Evolutionary conservation across 2,329 filamentous ascomycete genomes (phyloP), one percentile per base, ranked within the genome.

Genomic region (Fusarium virguliforme): DNA sequence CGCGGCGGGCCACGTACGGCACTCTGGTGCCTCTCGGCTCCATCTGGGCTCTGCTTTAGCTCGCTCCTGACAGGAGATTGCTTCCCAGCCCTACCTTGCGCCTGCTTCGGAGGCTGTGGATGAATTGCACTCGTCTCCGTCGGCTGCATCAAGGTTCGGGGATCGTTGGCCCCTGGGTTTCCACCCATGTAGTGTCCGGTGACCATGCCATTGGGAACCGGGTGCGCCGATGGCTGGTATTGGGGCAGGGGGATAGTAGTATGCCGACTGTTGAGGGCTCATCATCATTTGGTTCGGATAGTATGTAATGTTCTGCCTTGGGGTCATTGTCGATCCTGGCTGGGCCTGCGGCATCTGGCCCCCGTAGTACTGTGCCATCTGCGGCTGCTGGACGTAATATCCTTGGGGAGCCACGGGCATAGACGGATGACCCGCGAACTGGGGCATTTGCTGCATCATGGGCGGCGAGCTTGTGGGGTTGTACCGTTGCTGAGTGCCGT

Each of bases 351-450:
- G 72, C 48, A 85, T 72, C 15, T 84, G 82, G 6, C 78, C 78
- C 53, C 77, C 80, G 67, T 86, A 87, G 65, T 82, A 87, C 12
- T 80, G 83, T n/a, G 79, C 74, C 68, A 84, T 80, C 34, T 83
- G 83, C 46, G 84, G 81, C 55, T 84, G 85, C 8, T 82, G 79
- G 59, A 84, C 67, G 66, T 88, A 88, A 68, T 85, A 88, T 26
- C 81, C 81, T 53, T 84, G 85, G 18, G 76, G 78, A 24, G 78
- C 65, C 64, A 85, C 76, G 15, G 79, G 75, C 71, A 86, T 80
- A 26, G 77, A 68, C 8, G 75, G 72, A 62, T 83, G 83, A 1
- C 77, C 77, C 12, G 79, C 76, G 62, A 81, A 87, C 41, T 83
- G 83, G 18, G 80, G 67, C 73, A 85, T 81, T 34, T 81, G 80